phyloP scores from a whole-genome alignment of 2,329 filamentous ascomycete genomes.

The Arthrobotrys entomopaga region DNA sequence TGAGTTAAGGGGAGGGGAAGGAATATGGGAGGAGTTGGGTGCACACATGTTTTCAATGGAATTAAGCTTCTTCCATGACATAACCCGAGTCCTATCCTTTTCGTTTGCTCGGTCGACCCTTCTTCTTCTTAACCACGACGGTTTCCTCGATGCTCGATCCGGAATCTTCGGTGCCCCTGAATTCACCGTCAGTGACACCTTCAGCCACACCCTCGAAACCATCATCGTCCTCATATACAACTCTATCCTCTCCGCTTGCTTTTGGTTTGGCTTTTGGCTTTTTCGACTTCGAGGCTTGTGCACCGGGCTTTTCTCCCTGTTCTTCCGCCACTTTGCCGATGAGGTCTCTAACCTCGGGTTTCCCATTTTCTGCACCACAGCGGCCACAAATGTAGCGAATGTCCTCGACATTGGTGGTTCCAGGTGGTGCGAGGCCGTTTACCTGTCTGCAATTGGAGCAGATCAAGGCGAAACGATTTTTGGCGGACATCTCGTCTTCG shows the following conservation, averaged over 20 bases:
- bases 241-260: slow-evolving; percentile 27
- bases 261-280: slow-evolving; percentile 51
- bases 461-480: slow-evolving; percentile 88
- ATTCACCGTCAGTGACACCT: slow-evolving; percentile 31
- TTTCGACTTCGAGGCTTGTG: slow-evolving; percentile 22
- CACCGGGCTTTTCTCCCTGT: slow-evolving; percentile 8
- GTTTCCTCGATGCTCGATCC: slow-evolving; percentile 37
- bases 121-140: slow-evolving; percentile 54
- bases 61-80: slow-evolving; percentile 21
- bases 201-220: slow-evolving; percentile 20
- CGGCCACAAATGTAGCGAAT: slow-evolving; percentile 86
- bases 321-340: slow-evolving; percentile 70
- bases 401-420: slow-evolving; percentile 78
- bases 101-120: slow-evolving; percentile 32
- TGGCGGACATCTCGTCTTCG: slow-evolving; percentile 91
- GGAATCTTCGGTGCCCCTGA: slow-evolving; percentile 40
- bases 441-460: slow-evolving; percentile 85
- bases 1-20: slow-evolving; percentile 12
- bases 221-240: slow-evolving; percentile 44
- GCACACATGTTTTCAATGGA: slow-evolving; percentile 42
- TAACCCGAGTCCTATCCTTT: slow-evolving; percentile 32
- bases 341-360: slow-evolving; percentile 79
- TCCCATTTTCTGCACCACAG: slow-evolving; percentile 84
- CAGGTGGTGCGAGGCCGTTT: slow-evolving; percentile 94
- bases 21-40: slow-evolving; percentile 7